Evolutionary conservation across 352 stramenopile species (phyloP), one percentile per base, ranked within the genome.

Genomic region (Chrysophaeum taylorii): DNA sequence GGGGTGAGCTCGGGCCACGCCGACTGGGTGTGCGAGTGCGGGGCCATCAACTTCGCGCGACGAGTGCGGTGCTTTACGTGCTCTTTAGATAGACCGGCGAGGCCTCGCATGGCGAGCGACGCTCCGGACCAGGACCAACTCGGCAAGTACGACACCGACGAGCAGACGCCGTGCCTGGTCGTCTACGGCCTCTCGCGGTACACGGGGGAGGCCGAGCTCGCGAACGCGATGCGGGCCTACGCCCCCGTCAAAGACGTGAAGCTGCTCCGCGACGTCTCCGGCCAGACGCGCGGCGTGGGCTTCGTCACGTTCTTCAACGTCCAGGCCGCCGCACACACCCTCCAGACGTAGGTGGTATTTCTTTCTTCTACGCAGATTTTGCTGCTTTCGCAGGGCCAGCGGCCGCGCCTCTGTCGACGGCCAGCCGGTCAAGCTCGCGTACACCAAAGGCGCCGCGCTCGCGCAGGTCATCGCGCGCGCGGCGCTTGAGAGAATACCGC

Each of bases 11-110:
- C n/a, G n/a, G n/a, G n/a, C n/a, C n/a, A n/a, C n/a, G n/a, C 5
- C 18, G 57, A 66, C 57, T 66, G 57, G 57, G 9, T 43, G 14
- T 66, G 57, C 35, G 57, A 66, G 16, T 66, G 57, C 35, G 27
- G 31, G 33, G 5, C 31, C 5, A n/a, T 45, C 1, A 66, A 66
- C 57, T 66, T 66, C 35, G 57, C 57, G 14, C 57, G 57, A 36
- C 57, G 57, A 16, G 21, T 2, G 33, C 31, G 35, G 9, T 66
- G 57, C 57, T 66, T 38, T 36, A 31, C 41, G 57, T 66, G 57
- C 57, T 16, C 31, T 2, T 18, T 27, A 23, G 12, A 27, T 5
- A 31, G 23, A 4, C 21, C 45, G 7, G 45, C 45, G 45, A 54
- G 18, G 45, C 5, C 45, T 16, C 45, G 45, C 7, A 7, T 4